Evolutionary conservation across 176 grass and related monocot species (phyloP).

Genomic region (Zoysia pacifica): DNA sequence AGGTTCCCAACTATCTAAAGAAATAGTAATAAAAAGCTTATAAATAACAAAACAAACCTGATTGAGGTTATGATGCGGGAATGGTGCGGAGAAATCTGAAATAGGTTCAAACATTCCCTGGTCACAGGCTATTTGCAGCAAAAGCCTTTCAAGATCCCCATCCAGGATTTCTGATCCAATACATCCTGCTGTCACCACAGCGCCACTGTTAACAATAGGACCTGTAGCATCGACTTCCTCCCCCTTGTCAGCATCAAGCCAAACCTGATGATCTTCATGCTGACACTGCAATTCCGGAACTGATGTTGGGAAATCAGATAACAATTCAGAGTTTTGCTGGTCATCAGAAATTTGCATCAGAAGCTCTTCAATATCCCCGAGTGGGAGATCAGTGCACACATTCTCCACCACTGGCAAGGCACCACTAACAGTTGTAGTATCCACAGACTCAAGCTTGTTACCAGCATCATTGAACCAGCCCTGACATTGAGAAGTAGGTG

Average conservation of each 20-base stretch:
- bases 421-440: not conserved
- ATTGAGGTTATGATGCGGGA: not conserved
- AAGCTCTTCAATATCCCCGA: constrained; percentile 61
- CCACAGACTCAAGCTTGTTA: not conserved
- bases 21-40: constrained; percentile 3
- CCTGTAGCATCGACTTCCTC: constrained; percentile 25
- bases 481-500: constrained; percentile 28
- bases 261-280: constrained; percentile 20
- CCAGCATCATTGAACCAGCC: not conserved
- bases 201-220: constrained; percentile 12
- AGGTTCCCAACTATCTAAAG: not conserved
- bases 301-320: constrained; percentile 11
- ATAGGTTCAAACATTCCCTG: constrained; percentile 25
- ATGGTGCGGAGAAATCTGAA: constrained; percentile 29
- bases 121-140: constrained; percentile 55
- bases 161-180: constrained; percentile 32
- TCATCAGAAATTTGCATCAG: constrained; percentile 61
- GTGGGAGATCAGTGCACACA: constrained; percentile 35
- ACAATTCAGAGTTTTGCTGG: constrained; percentile 29
- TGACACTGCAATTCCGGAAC: constrained; percentile 32
- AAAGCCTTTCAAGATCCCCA: constrained; percentile 60
- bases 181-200: constrained; percentile 9
- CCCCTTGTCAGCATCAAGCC: not conserved
- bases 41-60: constrained; percentile 31
- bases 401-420: not conserved